Base-by-base conservation (phyloP, 192 early-diverging fungal genomes). In the Mortierella hygrophila region DNA sequence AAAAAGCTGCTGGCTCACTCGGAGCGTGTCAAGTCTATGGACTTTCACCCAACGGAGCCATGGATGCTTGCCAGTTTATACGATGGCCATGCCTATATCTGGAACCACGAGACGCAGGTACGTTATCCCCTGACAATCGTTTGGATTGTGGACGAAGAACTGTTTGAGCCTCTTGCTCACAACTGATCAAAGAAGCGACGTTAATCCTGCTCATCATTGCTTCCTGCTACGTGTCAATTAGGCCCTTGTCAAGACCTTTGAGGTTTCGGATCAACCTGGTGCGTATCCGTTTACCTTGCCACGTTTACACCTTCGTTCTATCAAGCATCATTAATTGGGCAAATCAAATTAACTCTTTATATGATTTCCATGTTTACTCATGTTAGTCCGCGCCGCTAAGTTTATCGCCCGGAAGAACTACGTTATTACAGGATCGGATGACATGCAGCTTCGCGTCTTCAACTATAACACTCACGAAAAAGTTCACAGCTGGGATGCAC, bases 391-490 rank as follows among this genome's bases (percentile, higher is more conserved):
- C 71, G 96, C 99, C 13, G 97, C 97, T 69, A 98, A 97, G 88
- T 99, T 99, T 84, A 96, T 99, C 84, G 91, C 98, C 21, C 93
- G 99, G 76, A 99, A 99, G 92, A 97, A 96, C 88, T 99, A 97
- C 96, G 91, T 99, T 46, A 91, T 99, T 60, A 94, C 97, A 16
- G 99, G 99, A 49, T 96, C 97, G 13, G 99, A 99, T 86, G 99
- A 99, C 90, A 97, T 97, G 94, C 97, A 98, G 80, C 88, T 99
- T 83, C 93, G 95, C 20, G 97, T 99, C 63, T 99, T 96, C 95
- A 99, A 99, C 94, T 99, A 99, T 93, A 99, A 99, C 89, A 99
- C 99, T 46, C 97, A 97, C 88, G 99, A 99, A 89, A 98, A 99
- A 80, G 96, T 99, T 23, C 93, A 94, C 26, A 94, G 95, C 49